Conservation (phyloP, 495 filamentous ascomycete genomes). For the Penicillium ochrochloron region DNA sequence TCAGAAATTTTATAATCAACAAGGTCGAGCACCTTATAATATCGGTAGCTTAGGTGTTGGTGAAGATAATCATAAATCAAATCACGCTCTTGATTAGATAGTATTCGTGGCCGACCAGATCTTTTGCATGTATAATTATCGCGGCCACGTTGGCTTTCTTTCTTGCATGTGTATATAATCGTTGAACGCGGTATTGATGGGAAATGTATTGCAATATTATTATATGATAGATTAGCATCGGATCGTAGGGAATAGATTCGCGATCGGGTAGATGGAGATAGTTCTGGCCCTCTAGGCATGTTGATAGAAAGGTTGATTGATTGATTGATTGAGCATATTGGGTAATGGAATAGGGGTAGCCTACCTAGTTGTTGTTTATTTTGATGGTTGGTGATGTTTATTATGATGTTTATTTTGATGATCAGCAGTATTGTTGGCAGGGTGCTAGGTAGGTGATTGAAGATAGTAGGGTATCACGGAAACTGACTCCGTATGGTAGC, state of each 20-base stretch:
- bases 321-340: too few species aligned
- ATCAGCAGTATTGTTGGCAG: background rate
- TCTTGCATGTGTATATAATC: background rate
- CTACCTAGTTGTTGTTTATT: too few species aligned
- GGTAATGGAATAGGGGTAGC: too few species aligned
- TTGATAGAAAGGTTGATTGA: too few species aligned
- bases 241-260: background rate
- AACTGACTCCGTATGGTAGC: background rate
- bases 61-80: background rate
- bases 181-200: background rate
- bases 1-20: background rate
- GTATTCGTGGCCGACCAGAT: background rate
- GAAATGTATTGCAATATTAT: background rate
- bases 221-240: background rate
- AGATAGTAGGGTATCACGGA: background rate
- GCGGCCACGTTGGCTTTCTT: background rate
- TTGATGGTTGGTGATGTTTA: too few species aligned
- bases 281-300: background rate
- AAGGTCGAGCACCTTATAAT: background rate
- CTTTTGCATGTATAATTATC: background rate
- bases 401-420: background rate
- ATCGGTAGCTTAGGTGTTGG: background rate
- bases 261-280: background rate
- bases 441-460: background rate
- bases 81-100: background rate